A percentile compares a stretch with the other conserved stretches of the same genome.
phyloP scores from a whole-genome alignment of 2,329 filamentous ascomycete genomes.

The Xylaria hypoxylon region DNA sequence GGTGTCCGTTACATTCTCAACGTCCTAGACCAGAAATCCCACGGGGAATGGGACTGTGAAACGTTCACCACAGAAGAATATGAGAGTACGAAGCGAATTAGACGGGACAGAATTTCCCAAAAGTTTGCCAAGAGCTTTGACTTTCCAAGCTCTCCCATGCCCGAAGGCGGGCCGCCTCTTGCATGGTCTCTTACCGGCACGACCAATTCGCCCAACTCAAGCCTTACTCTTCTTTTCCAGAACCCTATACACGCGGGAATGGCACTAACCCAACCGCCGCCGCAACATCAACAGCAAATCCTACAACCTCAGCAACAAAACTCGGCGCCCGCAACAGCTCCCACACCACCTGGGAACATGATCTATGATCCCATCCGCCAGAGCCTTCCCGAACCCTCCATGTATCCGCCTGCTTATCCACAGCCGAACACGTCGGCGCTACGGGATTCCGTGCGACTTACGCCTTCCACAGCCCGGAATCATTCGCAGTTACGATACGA shows the following conservation, averaged over 20 bases:
- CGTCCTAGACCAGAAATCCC: constrained; percentile 86
- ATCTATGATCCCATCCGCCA: constrained; percentile 70
- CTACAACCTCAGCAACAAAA: constrained; percentile 34
- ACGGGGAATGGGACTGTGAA: constrained; percentile 84
- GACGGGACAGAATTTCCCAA: constrained; percentile 56
- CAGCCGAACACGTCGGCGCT: constrained; percentile 62
- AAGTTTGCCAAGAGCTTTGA: constrained; percentile 60
- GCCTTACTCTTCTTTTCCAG: constrained; percentile 83
- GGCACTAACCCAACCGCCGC: constrained; percentile 37
- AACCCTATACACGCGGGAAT: constrained; percentile 53
- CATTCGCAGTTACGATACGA: constrained; percentile 48
- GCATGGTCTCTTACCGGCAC: constrained; percentile 91
- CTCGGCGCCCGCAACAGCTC: constrained; percentile 53
- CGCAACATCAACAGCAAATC: constrained; percentile 31
- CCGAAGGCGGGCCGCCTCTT: constrained; percentile 64
- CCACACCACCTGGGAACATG: constrained; percentile 68
- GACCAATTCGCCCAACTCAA: constrained; percentile 86
- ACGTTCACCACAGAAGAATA: constrained; percentile 79
- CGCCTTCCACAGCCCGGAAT: constrained; percentile 39
- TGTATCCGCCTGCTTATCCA: constrained; percentile 63
- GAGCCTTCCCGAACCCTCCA: constrained; percentile 62
- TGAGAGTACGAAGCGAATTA: constrained; percentile 72
- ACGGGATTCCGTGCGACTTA: constrained; percentile 50
- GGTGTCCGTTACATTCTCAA: constrained; percentile 89
- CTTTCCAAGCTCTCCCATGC: constrained; percentile 58